Evolutionary conservation across 192 early-diverging fungal species (phyloP).

Genomic region (Coemansia sp.): DNA sequence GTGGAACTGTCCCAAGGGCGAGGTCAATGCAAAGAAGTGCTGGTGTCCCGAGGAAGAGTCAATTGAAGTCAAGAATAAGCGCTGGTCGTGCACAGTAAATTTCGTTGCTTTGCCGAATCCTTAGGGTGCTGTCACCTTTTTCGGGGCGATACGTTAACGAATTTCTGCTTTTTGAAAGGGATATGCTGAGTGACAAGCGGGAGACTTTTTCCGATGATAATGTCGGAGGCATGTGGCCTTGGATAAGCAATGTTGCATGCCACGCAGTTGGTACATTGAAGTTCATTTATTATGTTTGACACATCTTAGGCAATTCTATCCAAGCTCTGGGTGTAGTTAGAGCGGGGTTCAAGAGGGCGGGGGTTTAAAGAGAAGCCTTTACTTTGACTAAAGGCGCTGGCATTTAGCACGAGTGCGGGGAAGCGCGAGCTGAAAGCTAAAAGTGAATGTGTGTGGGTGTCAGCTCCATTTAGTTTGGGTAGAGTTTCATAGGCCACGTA

Average conservation of each 20-base stretch:
- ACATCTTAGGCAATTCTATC: neutral
- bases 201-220: neutral
- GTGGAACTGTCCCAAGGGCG: conserved; percentile 41
- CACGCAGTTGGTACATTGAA: neutral
- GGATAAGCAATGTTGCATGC: conserved; percentile 4
- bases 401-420: neutral
- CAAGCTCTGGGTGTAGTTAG: neutral
- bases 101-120: conserved; percentile 27
- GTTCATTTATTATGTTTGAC: neutral
- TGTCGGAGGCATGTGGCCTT: conserved; percentile 1
- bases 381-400: neutral
- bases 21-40: conserved; percentile 40
- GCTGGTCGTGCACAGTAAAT: conserved; percentile 48
- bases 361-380: neutral
- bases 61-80: conserved; percentile 36
- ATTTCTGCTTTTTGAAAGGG: neutral
- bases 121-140: neutral
- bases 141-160: neutral
- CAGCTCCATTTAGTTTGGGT: conserved; percentile 4
- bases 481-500: conserved; percentile 6
- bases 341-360: neutral
- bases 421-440: neutral
- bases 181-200: neutral
- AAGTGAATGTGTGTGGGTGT: neutral
- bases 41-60: conserved; percentile 49